A percentile compares a stretch with the other conserved stretches of the same genome.
These are phyloP conservation scores for Fusarium marasasianum DNA, from an alignment of 2,329 filamentous ascomycete species.

Conservation along the genomic window DNA sequence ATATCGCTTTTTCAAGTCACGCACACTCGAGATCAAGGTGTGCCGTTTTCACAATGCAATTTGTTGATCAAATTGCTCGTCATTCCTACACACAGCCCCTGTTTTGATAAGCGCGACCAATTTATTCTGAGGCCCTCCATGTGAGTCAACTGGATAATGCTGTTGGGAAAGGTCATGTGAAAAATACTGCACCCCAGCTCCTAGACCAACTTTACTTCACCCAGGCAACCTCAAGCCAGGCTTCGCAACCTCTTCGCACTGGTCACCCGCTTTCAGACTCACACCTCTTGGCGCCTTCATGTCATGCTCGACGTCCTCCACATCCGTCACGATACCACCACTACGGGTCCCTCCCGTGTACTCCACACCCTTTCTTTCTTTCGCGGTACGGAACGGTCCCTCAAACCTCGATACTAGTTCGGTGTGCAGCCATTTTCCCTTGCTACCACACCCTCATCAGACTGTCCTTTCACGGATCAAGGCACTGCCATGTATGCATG, in stretches of 20 bases:
- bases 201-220: neutral
- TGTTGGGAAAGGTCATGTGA: slow-evolving; percentile 25
- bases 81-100: slow-evolving; percentile 8
- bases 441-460: slow-evolving; percentile 11
- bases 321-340: slow-evolving; percentile 29
- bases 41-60: neutral
- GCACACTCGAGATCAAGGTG: neutral
- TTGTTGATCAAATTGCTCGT: neutral
- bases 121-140: slow-evolving; percentile 29
- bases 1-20: slow-evolving; percentile 4
- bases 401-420: slow-evolving; percentile 14
- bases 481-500: slow-evolving; percentile 17
- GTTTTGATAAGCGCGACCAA: slow-evolving; percentile 16
- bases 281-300: slow-evolving; percentile 23
- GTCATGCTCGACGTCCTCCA: slow-evolving; percentile 12
- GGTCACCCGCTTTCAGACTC: slow-evolving; percentile 28
- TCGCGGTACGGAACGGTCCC: neutral
- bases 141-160: slow-evolving; percentile 27
- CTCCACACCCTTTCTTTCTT: slow-evolving; percentile 16
- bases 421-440: slow-evolving; percentile 12
- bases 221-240: slow-evolving; percentile 7
- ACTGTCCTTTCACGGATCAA: slow-evolving; percentile 5
- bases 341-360: slow-evolving; percentile 24
- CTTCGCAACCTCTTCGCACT: slow-evolving; percentile 27
- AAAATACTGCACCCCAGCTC: slow-evolving; percentile 9